phyloP scores from a whole-genome alignment of 202 grass and related monocot genomes.

The Zoysia matrella region DNA sequence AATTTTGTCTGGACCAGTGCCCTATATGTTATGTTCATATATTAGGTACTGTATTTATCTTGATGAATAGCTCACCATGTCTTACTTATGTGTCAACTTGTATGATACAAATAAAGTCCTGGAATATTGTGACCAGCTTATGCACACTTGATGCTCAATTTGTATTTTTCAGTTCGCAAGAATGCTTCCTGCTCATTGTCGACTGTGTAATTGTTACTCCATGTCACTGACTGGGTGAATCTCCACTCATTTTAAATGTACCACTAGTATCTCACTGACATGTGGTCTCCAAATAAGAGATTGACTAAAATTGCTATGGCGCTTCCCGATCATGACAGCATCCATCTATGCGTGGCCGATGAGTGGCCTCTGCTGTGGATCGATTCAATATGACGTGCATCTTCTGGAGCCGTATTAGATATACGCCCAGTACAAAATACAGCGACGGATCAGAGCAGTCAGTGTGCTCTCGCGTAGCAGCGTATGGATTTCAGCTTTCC shows the following conservation, averaged over 20 bases:
- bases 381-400: neutral
- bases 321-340: neutral
- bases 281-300: too few species aligned
- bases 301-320: too few species aligned
- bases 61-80: neutral
- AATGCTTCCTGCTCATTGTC: neutral
- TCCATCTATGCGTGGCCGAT: neutral
- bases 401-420: neutral
- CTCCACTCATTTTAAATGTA: neutral
- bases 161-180: neutral
- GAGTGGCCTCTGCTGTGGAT: neutral
- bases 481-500: too few species aligned
- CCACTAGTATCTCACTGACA: too few species aligned
- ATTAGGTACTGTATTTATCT: slow-evolving; percentile 34
- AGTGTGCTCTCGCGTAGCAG: too few species aligned
- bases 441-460: neutral
- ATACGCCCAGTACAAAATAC: neutral
- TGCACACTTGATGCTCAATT: neutral
- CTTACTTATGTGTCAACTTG: neutral
- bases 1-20: neutral
- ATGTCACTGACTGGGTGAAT: neutral
- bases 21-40: neutral
- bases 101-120: neutral
- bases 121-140: neutral
- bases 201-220: neutral